Evolutionary conservation across 1,139 yeast species (phyloP), one percentile per base, ranked within the genome.

Genomic region (Debaryomycetaceae sp.): DNA sequence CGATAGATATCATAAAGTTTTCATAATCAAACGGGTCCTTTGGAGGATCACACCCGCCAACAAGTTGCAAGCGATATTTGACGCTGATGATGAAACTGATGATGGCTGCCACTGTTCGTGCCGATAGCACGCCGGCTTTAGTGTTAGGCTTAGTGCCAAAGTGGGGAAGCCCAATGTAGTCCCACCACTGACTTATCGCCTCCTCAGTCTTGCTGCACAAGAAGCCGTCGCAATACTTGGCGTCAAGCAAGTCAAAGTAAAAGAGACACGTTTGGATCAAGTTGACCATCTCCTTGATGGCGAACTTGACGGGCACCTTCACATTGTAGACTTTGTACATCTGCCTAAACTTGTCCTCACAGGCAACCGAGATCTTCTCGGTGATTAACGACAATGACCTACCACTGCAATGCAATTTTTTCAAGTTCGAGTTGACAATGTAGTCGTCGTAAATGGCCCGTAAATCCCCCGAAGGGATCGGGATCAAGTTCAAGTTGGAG

Each of bases 1-100:
- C 80, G 30, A 78, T 55, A 31, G 78, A 66, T 39, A 78, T 43
- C 67, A 75, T 63, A 42, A 78, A 78, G 36, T 70, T 71, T 34
- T 78, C 82, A 35, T 78, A 78, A 44, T 85, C 94, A 51, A 82
- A 79, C 0, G 95, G 89, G 49, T 89, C 97, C 48, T 86, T 88
- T 0, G 95, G 89, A 2, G 82, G 78, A 40, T 79, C 84, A 40
- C 86, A 77, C 18, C 83, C 83, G 2, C 85, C 81, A n/a, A 78
- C 61, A 25, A 82, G 70, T 16, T 61, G 65, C 25, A 89, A 53
- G 35, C 95, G 70, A 34, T 81, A 65, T 38, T 80, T 73, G 25
- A 83, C 68, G 39, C 88, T 78, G 15, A 82, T 55, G 0, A 83
- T 71, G 46, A 83, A 70, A 33, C 94, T 86, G 5, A 85, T 52